A percentile compares a stretch with the other conserved stretches of the same genome.
These are phyloP conservation scores for Populus alba DNA, from an alignment of 345 rosid species.

Conservation along the genomic window DNA sequence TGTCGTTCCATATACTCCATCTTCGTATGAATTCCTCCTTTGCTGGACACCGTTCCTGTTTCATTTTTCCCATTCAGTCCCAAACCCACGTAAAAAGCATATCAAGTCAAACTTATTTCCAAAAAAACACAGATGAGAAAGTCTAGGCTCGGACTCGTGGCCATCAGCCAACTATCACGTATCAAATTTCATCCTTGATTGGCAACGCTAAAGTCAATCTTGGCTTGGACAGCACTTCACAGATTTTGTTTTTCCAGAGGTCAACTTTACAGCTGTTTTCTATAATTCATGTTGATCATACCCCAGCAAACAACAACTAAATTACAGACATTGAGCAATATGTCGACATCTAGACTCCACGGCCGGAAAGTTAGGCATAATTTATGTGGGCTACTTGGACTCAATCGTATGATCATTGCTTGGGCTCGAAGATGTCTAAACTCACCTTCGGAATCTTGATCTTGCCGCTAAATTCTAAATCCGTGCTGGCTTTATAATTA, in stretches of 20 bases:
- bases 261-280: slow-evolving; percentile 6
- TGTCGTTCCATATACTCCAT: slow-evolving; percentile 79
- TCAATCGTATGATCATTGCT: too few species aligned
- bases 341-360: neutral
- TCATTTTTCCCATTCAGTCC: neutral
- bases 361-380: neutral
- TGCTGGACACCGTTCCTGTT: slow-evolving; percentile 84
- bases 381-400: neutral
- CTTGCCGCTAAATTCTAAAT: too few species aligned
- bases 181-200: neutral
- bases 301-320: neutral
- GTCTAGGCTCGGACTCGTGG: neutral
- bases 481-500: too few species aligned
- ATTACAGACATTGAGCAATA: neutral
- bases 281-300: neutral
- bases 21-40: slow-evolving; percentile 90
- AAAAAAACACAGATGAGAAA: neutral
- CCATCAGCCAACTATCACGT: neutral
- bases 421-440: too few species aligned
- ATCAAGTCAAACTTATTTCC: neutral
- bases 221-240: neutral
- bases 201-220: neutral
- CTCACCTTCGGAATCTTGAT: too few species aligned
- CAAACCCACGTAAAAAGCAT: neutral
- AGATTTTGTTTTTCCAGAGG: too few species aligned